Percentiles rank a stretch among this genome's conserved stretches.
Conservation (phyloP, 2,329 filamentous ascomycete genomes). For the Diaporthe citriasiana region DNA sequence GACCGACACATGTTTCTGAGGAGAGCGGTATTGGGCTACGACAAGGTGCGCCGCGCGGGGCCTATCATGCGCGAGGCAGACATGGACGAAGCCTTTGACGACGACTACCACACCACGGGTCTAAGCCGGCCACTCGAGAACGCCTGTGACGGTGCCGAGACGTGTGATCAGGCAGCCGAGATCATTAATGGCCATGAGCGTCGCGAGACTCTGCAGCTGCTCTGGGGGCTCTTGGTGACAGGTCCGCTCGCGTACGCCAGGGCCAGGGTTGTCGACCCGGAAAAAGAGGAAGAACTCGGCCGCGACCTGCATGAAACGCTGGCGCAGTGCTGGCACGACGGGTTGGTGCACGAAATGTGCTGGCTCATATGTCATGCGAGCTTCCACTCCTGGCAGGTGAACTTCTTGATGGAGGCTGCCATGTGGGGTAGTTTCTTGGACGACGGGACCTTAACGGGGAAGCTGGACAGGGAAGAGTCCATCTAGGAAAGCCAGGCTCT, state of each 20-base stretch:
- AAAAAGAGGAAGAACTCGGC: conserved; percentile 17
- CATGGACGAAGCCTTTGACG: conserved; percentile 21
- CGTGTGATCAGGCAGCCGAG: conserved; percentile 15
- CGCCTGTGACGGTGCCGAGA: conserved; percentile 9
- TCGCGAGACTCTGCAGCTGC: conserved; percentile 1
- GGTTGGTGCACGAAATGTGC: conserved; percentile 12
- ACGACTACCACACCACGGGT: conserved; percentile 21
- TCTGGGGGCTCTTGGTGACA: conserved; percentile 7
- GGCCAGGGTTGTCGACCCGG: neutral
- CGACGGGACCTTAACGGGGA: conserved; percentile 4
- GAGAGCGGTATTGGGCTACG: conserved; percentile 6
- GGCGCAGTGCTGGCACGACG: conserved; percentile 25
- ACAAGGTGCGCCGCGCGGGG: conserved; percentile 4
- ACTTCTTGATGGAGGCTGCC: conserved; percentile 29
- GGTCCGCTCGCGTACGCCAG: conserved; percentile 13
- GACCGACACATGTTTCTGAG: conserved; percentile 21
- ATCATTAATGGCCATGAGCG: conserved; percentile 11
- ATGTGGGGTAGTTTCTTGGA: conserved; percentile 32
- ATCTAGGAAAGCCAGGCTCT: neutral
- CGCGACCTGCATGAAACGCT: neutral
- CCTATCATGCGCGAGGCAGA: conserved; percentile 15
- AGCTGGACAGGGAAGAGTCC: conserved; percentile 17
- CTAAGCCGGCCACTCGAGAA: conserved; percentile 11
- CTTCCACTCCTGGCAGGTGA: conserved; percentile 28
- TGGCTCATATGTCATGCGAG: conserved; percentile 19